phyloP scores from a whole-genome alignment of 495 filamentous ascomycete genomes.

The Penicillium coprophilum region DNA sequence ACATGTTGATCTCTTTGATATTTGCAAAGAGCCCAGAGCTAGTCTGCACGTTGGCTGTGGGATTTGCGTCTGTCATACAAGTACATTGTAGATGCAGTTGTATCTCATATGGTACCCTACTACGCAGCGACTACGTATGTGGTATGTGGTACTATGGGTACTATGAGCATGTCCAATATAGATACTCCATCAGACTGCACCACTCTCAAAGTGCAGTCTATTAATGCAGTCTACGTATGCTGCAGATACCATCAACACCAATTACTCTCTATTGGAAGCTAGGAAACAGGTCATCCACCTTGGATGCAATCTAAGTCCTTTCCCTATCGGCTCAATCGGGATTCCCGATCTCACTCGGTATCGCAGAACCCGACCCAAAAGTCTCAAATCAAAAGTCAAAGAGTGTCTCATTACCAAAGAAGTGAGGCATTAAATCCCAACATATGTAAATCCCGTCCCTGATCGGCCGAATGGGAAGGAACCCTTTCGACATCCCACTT shows the following conservation, averaged over 20 bases:
- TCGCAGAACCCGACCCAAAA: slow-evolving; percentile 1
- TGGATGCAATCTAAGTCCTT: slow-evolving; percentile 1
- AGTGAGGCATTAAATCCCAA: slow-evolving; percentile 11
- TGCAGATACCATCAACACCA: neutral
- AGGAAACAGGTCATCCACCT: neutral
- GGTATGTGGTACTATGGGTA: too few relatives aligned
- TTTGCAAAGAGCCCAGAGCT: slow-evolving; percentile 5
- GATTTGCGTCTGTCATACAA: neutral
- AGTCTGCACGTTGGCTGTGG: neutral
- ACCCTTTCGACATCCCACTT: neutral
- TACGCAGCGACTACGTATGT: neutral
- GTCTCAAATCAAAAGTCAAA: neutral
- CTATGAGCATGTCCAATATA: neutral
- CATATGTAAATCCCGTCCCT: neutral
- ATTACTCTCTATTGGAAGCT: neutral
- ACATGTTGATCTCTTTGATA: slow-evolving; percentile 7
- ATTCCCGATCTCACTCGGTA: slow-evolving; percentile 11
- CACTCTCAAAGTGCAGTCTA: neutral
- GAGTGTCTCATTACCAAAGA: neutral
- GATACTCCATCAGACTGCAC: neutral
- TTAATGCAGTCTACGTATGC: neutral
- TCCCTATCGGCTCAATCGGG: slow-evolving; percentile 8
- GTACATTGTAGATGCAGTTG: neutral
- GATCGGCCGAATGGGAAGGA: slow-evolving; percentile 1
- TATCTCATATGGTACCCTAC: neutral